Conservation (phyloP, 129 eudicot species). For the Scalesia atractyloides region DNA sequence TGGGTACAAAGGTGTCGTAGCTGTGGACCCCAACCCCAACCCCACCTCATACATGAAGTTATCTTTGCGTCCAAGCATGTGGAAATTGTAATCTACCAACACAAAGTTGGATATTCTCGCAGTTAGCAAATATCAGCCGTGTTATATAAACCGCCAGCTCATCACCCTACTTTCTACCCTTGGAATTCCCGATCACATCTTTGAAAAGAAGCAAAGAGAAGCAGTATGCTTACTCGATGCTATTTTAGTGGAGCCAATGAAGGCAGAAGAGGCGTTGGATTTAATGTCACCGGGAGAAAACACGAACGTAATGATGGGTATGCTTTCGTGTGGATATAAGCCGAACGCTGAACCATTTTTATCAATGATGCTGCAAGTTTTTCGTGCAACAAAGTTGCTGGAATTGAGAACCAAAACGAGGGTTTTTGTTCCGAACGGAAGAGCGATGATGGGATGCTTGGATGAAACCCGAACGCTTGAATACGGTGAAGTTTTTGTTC, state of each 20-base stretch:
- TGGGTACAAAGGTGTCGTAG: constrained; percentile 87
- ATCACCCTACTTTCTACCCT: constrained; percentile 78
- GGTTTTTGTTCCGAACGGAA: constrained; percentile 58
- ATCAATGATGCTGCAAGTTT: constrained; percentile 80
- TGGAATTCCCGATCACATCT: constrained; percentile 53
- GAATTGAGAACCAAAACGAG: constrained; percentile 68
- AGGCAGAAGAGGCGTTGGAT: constrained; percentile 65
- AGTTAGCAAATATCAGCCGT: constrained; percentile 79
- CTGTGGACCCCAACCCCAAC: too few relatives aligned
- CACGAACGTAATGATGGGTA: constrained; percentile 66
- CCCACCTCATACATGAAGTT: constrained; percentile 50
- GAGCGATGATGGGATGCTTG: constrained; percentile 83
- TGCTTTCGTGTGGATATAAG: constrained; percentile 71
- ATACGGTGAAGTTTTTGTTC: constrained; percentile 80
- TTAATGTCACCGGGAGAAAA: constrained; percentile 84
- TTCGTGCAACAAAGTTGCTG: constrained; percentile 67
- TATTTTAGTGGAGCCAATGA: constrained; percentile 52
- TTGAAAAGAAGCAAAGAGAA: constrained; percentile 72
- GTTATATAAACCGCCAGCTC: constrained; percentile 71
- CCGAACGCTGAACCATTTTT: constrained; percentile 77
- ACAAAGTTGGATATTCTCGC: constrained; percentile 61
- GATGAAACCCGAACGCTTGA: constrained; percentile 74
- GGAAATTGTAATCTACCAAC: constrained; percentile 56
- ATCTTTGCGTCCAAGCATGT: constrained; percentile 73
- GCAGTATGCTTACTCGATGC: constrained; percentile 61